Evolutionary conservation across 2,329 filamentous ascomycete genomes (phyloP), one percentile per base, ranked within the genome.

Genomic region (Huntiella decipiens): DNA sequence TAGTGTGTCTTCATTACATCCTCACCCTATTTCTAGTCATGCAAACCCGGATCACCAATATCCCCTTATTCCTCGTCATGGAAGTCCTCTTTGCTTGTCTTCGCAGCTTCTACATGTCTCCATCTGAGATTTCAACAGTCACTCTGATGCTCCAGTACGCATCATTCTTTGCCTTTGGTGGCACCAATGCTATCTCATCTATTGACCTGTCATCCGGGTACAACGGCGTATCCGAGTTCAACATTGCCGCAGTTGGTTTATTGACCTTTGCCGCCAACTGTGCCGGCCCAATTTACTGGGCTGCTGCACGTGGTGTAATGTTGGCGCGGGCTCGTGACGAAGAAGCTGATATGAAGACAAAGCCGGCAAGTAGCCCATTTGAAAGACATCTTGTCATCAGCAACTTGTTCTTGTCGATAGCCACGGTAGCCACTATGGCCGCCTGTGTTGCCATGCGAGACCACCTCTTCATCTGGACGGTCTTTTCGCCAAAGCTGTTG

Each of bases 381-480:
- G 55, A 3, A 45, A 61, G 59, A 31, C 77, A 91, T 57, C 57
- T 80, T 0, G 64, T 71, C 1, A 55, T 82, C 36, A 60, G 82
- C 55, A 93, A 86, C 1, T 60, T 79, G 8, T 93, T 91, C 58
- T 65, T 73, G 8, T 70, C 80, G 1, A 65, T 66, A 1, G 76
- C 75, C 52, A 61, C 83, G 45, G 61, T 75, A 2, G 79, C 76
- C 40, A 79, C 95, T 17, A 96, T 96, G 88, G 74, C 71, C 11
- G 86, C 88, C 12, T 98, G 91, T 60, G 86, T 82, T 41, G 68
- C 73, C 5, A 61, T 98, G 57, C 68, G 88, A 53, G 85, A 83
- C 28, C 91, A 98, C 66, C 61, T 98, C 48, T 98, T 98, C 58
- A 87, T 98, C 51, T 98, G 91, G 91, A 96, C 88, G 1, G 91